Percentiles rank a stretch among this genome's conserved stretches.
These are phyloP conservation scores for Porpolomopsis calyptriformis DNA, from an alignment of 768 basidiomycete genomes.

Conservation along the genomic window DNA sequence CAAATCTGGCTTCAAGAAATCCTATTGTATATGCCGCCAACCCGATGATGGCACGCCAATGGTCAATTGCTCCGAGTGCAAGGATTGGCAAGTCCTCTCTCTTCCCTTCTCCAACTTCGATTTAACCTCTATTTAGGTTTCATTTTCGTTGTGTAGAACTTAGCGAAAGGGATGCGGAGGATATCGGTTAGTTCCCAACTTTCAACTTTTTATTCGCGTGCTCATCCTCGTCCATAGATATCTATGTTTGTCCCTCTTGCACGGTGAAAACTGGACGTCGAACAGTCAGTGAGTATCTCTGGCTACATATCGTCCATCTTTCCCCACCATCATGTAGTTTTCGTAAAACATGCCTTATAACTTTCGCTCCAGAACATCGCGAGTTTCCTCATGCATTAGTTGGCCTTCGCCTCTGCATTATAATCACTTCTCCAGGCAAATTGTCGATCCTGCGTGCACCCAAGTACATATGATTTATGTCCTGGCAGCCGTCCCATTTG, in stretches of 20 bases:
- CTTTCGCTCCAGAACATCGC: constrained; percentile 15
- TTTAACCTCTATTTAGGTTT: constrained; percentile 40
- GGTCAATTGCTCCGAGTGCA: constrained; percentile 64
- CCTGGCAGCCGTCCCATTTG: background rate
- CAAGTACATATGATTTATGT: background rate
- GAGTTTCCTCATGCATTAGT: background rate
- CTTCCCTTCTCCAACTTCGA: constrained; percentile 4
- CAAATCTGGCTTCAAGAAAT: constrained; percentile 13
- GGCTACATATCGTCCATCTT: constrained; percentile 17
- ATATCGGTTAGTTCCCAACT: constrained; percentile 51
- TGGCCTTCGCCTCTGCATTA: background rate
- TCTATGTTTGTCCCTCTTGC: constrained; percentile 47
- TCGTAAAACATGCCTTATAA: constrained; percentile 22
- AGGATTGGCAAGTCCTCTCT: constrained; percentile 44
- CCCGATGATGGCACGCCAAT: constrained; percentile 74
- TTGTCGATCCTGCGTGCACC: too few species aligned
- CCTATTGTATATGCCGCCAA: constrained; percentile 54
- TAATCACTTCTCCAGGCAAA: too few species aligned
- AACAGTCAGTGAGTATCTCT: constrained; percentile 68
- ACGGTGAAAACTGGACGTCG: constrained; percentile 48
- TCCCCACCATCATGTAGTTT: constrained; percentile 6
- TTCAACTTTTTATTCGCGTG: background rate
- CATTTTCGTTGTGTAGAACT: constrained; percentile 73
- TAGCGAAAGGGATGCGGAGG: constrained; percentile 53
- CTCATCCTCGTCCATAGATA: constrained; percentile 29